Base-by-base conservation (phyloP, 371 early-diverging fungal species). In the Nematocida displodere region DNA sequence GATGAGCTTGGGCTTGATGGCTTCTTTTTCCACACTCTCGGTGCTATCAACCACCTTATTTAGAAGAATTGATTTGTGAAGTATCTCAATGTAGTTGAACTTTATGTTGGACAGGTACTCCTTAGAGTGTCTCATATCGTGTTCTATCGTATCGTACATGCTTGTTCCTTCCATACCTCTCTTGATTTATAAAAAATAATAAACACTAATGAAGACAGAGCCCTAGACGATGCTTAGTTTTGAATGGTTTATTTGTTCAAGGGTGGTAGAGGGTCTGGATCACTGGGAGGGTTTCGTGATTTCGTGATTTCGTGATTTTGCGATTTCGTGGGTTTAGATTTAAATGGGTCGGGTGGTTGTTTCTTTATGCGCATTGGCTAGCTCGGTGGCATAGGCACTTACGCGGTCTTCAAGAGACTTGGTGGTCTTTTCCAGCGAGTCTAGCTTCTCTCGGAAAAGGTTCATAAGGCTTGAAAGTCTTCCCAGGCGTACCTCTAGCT, bases 101-200 rank as follows among this genome's bases (percentile, higher is more conserved):
- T 71, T 71, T 11, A 71, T 71, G 7, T 71, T 71, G 8, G 75
- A 46, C 26, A 71, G 34, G 47, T 71, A 71, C 61, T 71, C 75
- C 37, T 71, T 71, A 24, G 75, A 71, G 63, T 71, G 62, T 24
- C 59, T 3, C 75, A 71, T 71, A 34, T 71, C 75, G 42, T 71
- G 75, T 37, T 71, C 75, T 46, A 71, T 61, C 33, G 68, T 67
- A 31, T 62, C 75, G 7, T 71, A 71, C 11, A 71, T 50, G 47
- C 26, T 61, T 31, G 50, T 58, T 24, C 29, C 20, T 13, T 66
- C 26, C 13, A 8, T 55, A 34, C 24, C 39, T n/a, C 47, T 56
- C 7, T 46, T 4, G 17, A 55, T 31, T 8, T 33, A 55, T 55
- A 55, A 55, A 55, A 50, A 50, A 28, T 33, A 55, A 17, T 55